Evolutionary conservation across 129 eudicot genomes (phyloP), one percentile per base, ranked within the genome.

Genomic region (Escallonia rubra): DNA sequence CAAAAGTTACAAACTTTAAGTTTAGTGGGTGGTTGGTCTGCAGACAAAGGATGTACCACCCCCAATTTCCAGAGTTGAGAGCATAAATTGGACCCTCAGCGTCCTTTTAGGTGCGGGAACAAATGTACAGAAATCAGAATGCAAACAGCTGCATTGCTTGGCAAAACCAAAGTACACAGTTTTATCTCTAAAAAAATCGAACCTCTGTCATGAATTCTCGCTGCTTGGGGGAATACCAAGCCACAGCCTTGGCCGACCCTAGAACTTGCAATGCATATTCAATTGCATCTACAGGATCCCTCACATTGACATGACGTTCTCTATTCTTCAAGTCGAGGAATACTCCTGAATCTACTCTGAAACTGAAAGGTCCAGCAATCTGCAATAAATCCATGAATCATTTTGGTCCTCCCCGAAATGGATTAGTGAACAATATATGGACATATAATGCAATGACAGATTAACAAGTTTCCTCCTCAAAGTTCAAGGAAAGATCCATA

Each of bases 191-290:
- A 51, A 85, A 79, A 70, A 91, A 91, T 1, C 96, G 90, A 51
- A 91, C 87, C 81, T 88, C 96, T 4, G 87, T 67, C 97, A 91
- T 91, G 74, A 88, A 88, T 68, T 91, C 94, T 72, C 70, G 69
- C 66, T 86, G 90, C 63, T 72, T 79, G 3, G 91, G 97, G 10
- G 97, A 78, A 77, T 82, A 91, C 97, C 97, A 91, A 41, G 90
- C 94, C 7, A 84, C 63, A 11, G 97, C 96, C 79, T 91, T 91
- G 6, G 96, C 96, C 4, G 97, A 91, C 10, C 85, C 90, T 65
- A 91, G 94, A 79, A 91, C 97, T 74, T 91, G 96, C 75, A 91
- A 73, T 55, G 97, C 96, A 71, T 91, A 79, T 74, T 91, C 97
- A 59, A 86, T 34, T 39, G 97, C 97, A 71, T 85, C 83, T 43